Base-by-base conservation (phyloP, 176 grass and related monocot genomes). In the Panicum miliaceum region DNA sequence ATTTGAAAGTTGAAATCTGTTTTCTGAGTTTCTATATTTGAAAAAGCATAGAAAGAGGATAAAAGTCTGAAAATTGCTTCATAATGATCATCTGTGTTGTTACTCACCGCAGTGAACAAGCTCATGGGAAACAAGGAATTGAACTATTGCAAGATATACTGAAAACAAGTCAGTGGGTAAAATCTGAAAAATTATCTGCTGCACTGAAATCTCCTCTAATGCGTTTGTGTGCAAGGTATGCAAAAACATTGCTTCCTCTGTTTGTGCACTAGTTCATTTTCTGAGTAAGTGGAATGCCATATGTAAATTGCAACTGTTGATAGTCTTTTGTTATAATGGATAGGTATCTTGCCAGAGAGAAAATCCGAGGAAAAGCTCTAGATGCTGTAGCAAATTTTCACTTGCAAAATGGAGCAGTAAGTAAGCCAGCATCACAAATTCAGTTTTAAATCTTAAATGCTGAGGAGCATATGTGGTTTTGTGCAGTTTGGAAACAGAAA, bases 351-450 rank as follows among this genome's bases (percentile, higher is more conserved):
- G 64, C 84, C 58, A 88, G 83, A 86, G 96, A 95, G 89, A 98
- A 93, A 87, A 95, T 92, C 59, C 76, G 96, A 57, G 96, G 96
- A 52, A 98, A 93, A 88, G 90, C 93, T 65, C 93, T 98, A 69
- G 93, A 98, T 61, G 85, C 85, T 23, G 93, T 95, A 76, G 93
- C 93, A 29, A 98, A 98, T 84, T 98, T 98, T 88, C 93, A 98
- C 83, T 90, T 98, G 87, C 96, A 98, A 88, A 98, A 98, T 87
- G 93, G 93, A 98, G 91, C 96, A 45, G 96, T 95, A 91, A 91
- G 96, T 36, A 48, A 82, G 4, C 42, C 22, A 54, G 43, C 57
- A 35, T 67, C 37, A 57, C 38, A 54, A 75, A 58, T 71, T 73
- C 65, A 73, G 12, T 78, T 50, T 64, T 6, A 26, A 68, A 84